phyloP scores from a whole-genome alignment of 2,329 filamentous ascomycete genomes.

The Herpotrichia juniperi region DNA sequence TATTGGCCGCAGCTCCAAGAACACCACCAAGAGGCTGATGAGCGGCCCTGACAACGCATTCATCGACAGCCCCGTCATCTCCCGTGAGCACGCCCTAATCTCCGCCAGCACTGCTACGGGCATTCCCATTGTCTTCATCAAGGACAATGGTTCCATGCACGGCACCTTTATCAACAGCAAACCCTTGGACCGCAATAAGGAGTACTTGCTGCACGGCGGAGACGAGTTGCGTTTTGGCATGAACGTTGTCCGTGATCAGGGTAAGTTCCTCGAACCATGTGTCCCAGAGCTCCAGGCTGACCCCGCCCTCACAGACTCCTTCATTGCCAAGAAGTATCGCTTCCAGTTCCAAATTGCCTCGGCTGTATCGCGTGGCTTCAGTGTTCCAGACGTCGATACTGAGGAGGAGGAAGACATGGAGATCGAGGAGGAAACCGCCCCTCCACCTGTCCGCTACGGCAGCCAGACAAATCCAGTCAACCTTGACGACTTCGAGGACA shows the following conservation, averaged over 20 bases:
- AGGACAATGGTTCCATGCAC: conserved; percentile 66
- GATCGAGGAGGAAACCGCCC: conserved; percentile 26
- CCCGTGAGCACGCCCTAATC: conserved; percentile 67
- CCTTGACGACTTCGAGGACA: conserved; percentile 34
- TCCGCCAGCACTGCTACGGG: conserved; percentile 24
- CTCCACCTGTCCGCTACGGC: conserved; percentile 18
- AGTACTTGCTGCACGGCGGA: conserved; percentile 33
- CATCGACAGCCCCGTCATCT: conserved; percentile 76
- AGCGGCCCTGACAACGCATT: conserved; percentile 63
- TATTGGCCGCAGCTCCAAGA: conserved; percentile 53
- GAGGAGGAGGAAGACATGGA: conserved; percentile 40
- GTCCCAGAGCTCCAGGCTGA: background rate
- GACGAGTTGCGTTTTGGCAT: conserved; percentile 45
- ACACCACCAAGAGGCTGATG: conserved; percentile 47
- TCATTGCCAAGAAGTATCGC: conserved; percentile 36
- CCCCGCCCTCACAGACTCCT: conserved; percentile 7
- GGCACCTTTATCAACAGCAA: conserved; percentile 62
- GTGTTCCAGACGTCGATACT: conserved; percentile 37
- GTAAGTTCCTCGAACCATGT: conserved; percentile 23
- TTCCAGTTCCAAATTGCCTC: conserved; percentile 27
- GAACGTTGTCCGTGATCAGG: conserved; percentile 41
- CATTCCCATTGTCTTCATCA: conserved; percentile 51
- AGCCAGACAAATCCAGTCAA: conserved; percentile 35
- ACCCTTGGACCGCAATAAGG: conserved; percentile 26
- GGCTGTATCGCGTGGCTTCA: conserved; percentile 33